Evolutionary conservation across 495 filamentous ascomycete genomes (phyloP), one percentile per base, ranked within the genome.

Genomic region (Penicillium turbatum): DNA sequence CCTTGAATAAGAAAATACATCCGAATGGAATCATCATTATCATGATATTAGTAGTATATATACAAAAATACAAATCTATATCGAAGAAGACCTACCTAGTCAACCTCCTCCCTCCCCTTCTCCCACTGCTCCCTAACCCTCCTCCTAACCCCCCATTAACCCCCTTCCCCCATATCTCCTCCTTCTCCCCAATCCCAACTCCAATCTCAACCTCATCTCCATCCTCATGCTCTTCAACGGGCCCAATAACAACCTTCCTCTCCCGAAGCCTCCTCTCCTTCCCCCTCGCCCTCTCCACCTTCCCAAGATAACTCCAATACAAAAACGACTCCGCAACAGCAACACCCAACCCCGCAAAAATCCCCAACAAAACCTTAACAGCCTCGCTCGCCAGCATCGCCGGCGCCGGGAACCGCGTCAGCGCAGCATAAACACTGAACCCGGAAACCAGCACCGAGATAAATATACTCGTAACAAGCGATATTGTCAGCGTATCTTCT

Each of bases 301-400:
- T 84, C 72, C 85, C 79, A 37, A 95, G 69, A 72, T 96, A 98
- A 6, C 90, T 89, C 10, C 80, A 83, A 69, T 97, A 97, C 34
- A 97, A 82, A 19, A 85, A 84, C 9, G 93, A 86, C 68, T 98
- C 93, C 5, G 90, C 92, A 40, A 95, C 74, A 3, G 86, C 91
- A 19, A 97, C 89, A 16, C 88, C 54, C 34, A 77, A 15, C 21
- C 71, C 73, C 21, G 63, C 69, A 55, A 68, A 65, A 10, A 78
- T 39, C 27, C 72, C 67, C 6, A 77, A n/a, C 4, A 77, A 40
- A 12, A 77, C 72, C 16, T 64, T 58, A 21, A 74, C 67, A 12
- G 72, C 63, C 49, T 75, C 70, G 5, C 65, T 66, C 0, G 54
- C 54, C 24, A 75, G 40, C 0, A 73, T 56, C 5, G 61, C 51